Base-by-base conservation (phyloP, 192 early-diverging fungal species). In the Coemansia sp. region DNA sequence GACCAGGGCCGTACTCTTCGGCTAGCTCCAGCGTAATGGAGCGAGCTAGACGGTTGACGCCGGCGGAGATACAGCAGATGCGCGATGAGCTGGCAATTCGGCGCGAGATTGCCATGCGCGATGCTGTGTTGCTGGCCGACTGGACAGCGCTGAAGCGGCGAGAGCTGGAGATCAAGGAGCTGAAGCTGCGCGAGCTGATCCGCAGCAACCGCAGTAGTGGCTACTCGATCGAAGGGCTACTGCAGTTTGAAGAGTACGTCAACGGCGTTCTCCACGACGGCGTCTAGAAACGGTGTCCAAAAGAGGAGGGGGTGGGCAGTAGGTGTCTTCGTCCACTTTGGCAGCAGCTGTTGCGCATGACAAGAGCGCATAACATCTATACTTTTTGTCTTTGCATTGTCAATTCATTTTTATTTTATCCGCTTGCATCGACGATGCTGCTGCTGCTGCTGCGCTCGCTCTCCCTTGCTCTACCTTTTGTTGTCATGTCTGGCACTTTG, bases 101-200 rank as follows among this genome's bases (percentile, higher is more conserved):
- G 6, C 58, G 70, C 54, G 60, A 65, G 42, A 78, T 78, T 15
- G 70, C 70, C 12, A 40, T 59, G 35, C 60, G 70, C n/a, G 76
- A 78, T 27, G 76, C 76, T 0, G 19, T 46, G 42, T 49, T 72
- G 49, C 62, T 78, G 56, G 76, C 70, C 4, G 76, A 78, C 62
- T 78, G 70, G 70, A 65, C 56, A 2, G 76, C 76, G 29, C 59
- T 78, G 70, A 56, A 57, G 51, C 54, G 76, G 22, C 54, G 76
- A 3, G 70, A 78, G 42, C 67, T 69, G 46, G 76, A 78, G 42
- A 35, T 72, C 2, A 63, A 67, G 20, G 70, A 78, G 25, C 42
- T 45, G 24, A 64, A 64, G 41, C 11, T 78, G 7, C 29, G 66
- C 2, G 70, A 72, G 60, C 38, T 69, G 25, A 60, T 65, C n/a